A percentile compares a stretch with the other conserved stretches of the same genome.
Evolutionary conservation across 2,329 filamentous ascomycete genomes (phyloP).

Genomic region (Aspergillus candidus): DNA sequence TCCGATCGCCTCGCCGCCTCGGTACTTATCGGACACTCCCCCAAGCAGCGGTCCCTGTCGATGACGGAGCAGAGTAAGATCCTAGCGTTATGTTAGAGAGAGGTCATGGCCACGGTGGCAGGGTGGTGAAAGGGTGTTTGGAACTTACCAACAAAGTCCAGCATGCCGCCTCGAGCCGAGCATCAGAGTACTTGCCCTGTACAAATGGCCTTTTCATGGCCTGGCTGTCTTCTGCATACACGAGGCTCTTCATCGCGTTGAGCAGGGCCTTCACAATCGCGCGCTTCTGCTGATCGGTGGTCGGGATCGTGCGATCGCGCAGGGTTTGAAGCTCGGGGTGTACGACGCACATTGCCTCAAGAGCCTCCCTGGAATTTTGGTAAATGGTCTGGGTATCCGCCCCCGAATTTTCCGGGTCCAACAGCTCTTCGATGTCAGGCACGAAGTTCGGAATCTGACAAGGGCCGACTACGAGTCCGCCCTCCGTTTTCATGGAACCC

Average conservation of each 20-base stretch:
- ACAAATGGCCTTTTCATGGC: slow-evolving; percentile 29
- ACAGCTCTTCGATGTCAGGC: not conserved
- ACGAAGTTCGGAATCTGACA: not conserved
- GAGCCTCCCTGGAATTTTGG: slow-evolving; percentile 16
- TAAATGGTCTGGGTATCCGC: slow-evolving; percentile 11
- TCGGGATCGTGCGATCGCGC: slow-evolving; percentile 24
- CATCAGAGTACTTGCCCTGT: slow-evolving; percentile 17
- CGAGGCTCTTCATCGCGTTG: slow-evolving; percentile 27
- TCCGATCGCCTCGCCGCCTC: slow-evolving; percentile 9
- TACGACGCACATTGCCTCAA: not conserved
- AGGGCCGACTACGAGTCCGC: too few relatives aligned
- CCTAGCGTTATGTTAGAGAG: slow-evolving; percentile 11
- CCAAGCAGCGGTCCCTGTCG: slow-evolving; percentile 21
- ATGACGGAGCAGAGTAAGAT: slow-evolving; percentile 21
- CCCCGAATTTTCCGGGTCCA: slow-evolving; percentile 6
- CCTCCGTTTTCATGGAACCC: too few relatives aligned
- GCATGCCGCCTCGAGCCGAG: slow-evolving; percentile 24
- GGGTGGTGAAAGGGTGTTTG: slow-evolving; percentile 1
- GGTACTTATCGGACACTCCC: slow-evolving; percentile 18
- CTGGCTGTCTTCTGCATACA: slow-evolving; percentile 24
- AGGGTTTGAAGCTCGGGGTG: not conserved
- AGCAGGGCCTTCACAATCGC: slow-evolving; percentile 26
- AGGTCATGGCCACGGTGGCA: not conserved
- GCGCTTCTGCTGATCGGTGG: slow-evolving; percentile 11
- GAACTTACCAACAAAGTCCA: slow-evolving; percentile 28